phyloP scores from a whole-genome alignment of 169 alveolate species.

The Plasmodium ovale region DNA sequence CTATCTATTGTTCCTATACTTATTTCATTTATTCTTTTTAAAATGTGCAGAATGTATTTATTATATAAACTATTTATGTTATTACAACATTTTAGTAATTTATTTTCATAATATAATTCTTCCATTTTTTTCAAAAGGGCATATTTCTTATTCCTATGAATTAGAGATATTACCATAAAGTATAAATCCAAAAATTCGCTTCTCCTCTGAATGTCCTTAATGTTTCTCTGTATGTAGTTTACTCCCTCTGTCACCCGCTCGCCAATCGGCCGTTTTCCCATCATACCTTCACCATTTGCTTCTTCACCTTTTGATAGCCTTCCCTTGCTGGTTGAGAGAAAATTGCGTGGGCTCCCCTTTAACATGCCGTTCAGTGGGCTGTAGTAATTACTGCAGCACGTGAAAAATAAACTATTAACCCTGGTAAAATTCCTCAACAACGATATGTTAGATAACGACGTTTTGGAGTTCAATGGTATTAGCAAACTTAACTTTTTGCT shows the following conservation, averaged over 20 bases:
- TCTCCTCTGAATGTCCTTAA: conserved; percentile 34
- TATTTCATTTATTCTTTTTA: conserved; percentile 42
- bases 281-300: too few relatives aligned
- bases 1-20: conserved; percentile 1
- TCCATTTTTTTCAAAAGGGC: conserved; percentile 58
- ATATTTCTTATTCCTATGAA: conserved; percentile 36
- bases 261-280: not conserved
- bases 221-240: conserved; percentile 48
- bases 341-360: conserved; percentile 8
- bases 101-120: conserved; percentile 52
- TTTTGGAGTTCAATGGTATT: conserved; percentile 2
- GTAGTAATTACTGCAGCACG: conserved; percentile 38
- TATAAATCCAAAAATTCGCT: conserved; percentile 50
- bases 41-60: conserved; percentile 18
- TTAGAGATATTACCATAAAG: conserved; percentile 38
- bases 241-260: not conserved
- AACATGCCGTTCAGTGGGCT: conserved; percentile 22
- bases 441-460: conserved; percentile 26
- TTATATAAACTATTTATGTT: conserved; percentile 26
- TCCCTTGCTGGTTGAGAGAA: not conserved
- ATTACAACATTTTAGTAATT: conserved; percentile 29
- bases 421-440: conserved; percentile 47
- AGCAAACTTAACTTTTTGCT: not conserved
- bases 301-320: not conserved
- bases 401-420: conserved; percentile 50